Conservation (phyloP, 129 eudicot genomes). For the Sambucus nigra region DNA sequence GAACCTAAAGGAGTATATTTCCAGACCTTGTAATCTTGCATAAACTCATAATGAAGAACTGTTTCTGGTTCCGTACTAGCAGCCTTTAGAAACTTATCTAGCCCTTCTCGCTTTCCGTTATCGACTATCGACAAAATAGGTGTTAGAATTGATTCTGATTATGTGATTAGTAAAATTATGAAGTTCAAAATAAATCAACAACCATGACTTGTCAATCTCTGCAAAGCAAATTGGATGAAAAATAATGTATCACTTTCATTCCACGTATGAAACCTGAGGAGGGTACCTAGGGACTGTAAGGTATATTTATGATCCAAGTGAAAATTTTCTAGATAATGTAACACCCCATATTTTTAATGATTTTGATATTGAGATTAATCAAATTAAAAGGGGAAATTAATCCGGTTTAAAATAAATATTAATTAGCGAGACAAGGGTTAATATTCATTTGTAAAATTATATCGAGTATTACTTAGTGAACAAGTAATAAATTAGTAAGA, state of each 20-base stretch:
- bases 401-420: too few species aligned
- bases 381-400: too few species aligned
- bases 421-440: too few species aligned
- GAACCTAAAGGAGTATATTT: not conserved
- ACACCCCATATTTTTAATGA: too few species aligned
- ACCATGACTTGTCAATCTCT: constrained; percentile 1
- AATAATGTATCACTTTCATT: not conserved
- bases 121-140: constrained; percentile 46
- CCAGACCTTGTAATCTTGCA: constrained; percentile 99
- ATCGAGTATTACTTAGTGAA: too few species aligned
- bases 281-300: too few species aligned
- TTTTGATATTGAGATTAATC: too few species aligned
- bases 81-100: constrained; percentile 90
- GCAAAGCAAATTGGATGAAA: not conserved
- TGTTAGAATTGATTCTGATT: not conserved
- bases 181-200: constrained; percentile 4
- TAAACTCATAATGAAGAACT: constrained; percentile 95
- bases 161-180: not conserved
- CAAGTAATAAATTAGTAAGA: too few species aligned
- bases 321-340: too few species aligned
- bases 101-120: constrained; percentile 93
- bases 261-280: too few species aligned
- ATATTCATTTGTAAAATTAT: too few species aligned
- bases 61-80: constrained; percentile 95
- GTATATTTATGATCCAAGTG: too few species aligned